Evolutionary conservation across 2,329 filamentous ascomycete species (phyloP).

Genomic region (Basipetospora sp.): DNA sequence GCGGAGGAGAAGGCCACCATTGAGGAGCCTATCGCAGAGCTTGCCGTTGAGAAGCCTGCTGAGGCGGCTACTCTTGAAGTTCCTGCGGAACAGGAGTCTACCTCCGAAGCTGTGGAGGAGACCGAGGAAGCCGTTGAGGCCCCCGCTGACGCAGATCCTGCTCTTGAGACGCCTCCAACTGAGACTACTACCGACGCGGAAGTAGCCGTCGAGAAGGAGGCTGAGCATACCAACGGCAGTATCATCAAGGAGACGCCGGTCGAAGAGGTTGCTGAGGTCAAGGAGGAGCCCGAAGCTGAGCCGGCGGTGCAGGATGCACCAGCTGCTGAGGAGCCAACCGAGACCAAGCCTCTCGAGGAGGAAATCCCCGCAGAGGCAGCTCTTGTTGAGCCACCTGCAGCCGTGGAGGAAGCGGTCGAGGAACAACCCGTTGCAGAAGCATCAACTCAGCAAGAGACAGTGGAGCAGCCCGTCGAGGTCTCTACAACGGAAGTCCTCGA

Average conservation of each 20-base stretch:
- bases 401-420: too few species aligned
- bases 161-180: not conserved
- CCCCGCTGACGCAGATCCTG: not conserved
- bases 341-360: too few species aligned
- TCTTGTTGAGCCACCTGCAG: too few species aligned
- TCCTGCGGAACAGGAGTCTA: not conserved
- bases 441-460: too few species aligned
- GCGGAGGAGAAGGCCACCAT: too few species aligned
- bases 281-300: not conserved
- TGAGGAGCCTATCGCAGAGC: too few species aligned
- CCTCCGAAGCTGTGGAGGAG: not conserved
- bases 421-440: too few species aligned
- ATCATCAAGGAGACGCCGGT: too few species aligned
- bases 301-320: not conserved
- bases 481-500: not conserved
- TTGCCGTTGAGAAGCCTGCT: not conserved
- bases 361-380: too few species aligned
- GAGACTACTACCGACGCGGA: too few species aligned
- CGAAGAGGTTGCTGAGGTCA: not conserved
- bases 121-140: constrained; percentile 7
- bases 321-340: not conserved
- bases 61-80: constrained; percentile 2
- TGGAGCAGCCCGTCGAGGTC: not conserved
- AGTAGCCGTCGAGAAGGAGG: too few species aligned
- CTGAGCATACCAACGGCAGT: too few species aligned